Base-by-base conservation (phyloP, 2,329 filamentous ascomycete species). In the Penicillium sp. region DNA sequence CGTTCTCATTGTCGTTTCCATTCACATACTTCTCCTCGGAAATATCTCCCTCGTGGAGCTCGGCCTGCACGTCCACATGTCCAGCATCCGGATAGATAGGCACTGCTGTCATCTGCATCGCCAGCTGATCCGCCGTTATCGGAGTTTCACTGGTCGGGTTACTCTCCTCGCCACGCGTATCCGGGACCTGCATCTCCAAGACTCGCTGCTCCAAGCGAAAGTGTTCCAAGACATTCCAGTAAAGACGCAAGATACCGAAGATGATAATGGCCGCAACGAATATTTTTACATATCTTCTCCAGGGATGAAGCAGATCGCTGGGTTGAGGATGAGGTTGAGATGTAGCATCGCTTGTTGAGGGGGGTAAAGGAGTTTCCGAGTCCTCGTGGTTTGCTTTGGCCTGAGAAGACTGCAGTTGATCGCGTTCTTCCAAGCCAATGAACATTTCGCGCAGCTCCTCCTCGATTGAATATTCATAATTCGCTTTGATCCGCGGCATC, bases 401-500 rank as follows among this genome's bases (percentile, higher is more conserved):
- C 14, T 13, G 19, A 40, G n/a, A 5, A 40, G n/a, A 3, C 37
- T 21, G 9, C 16, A 45, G 26, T 9, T 19, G 3, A 14, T 21
- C 18, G 19, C 18, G 37, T 23, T 4, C 19, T 14, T n/a, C 45
- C 45, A 2, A 33, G 14, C 1, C 18, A 9, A 34, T 26, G 11
- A 55, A 62, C 1, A 47, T 39, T 9, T 24, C 16, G 16, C 52
- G 51, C 16, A 64, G 43, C 2, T 37, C 33, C 2, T 33, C 24
- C 21, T 61, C 52, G 2, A 46, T 10, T 1, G 23, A 43, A 11
- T n/a, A 29, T 3, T 47, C 49, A 16, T 16, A 2, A 10, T 23
- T 52, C 23, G 54, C 47, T 14, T 61, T 62, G 51, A 72, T 64
- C 8, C 58, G 62, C 9, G 70, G 70, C 39, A 68, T 56, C 67